Conservation (phyloP, 768 basidiomycete species). For the Austroboletus eburneus region DNA sequence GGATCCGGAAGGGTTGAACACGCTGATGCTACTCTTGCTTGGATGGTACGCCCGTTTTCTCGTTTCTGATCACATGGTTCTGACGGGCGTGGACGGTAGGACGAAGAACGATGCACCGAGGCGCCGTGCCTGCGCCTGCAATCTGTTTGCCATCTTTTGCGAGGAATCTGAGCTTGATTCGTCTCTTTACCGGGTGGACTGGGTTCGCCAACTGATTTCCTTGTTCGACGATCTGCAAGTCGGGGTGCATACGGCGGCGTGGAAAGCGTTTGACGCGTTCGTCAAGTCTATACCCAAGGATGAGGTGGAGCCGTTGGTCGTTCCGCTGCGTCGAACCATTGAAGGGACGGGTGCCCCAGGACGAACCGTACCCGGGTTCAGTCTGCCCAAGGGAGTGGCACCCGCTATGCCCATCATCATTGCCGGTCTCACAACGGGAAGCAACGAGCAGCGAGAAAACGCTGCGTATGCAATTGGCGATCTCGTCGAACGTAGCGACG, state of each 20-base stretch:
- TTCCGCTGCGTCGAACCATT: slow-evolving; percentile 83
- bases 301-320: slow-evolving; percentile 86
- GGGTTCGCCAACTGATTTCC: slow-evolving; percentile 86
- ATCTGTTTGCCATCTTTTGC: slow-evolving; percentile 79
- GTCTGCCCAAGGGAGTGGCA: slow-evolving; percentile 75
- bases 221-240: slow-evolving; percentile 76
- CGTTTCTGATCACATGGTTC: neutral
- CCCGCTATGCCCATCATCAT: slow-evolving; percentile 85
- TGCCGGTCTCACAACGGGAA: slow-evolving; percentile 90
- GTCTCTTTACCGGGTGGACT: slow-evolving; percentile 85
- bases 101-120: slow-evolving; percentile 67
- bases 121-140: slow-evolving; percentile 75
- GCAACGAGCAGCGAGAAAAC: slow-evolving; percentile 91
- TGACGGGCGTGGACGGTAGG: slow-evolving; percentile 39
- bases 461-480: slow-evolving; percentile 97
- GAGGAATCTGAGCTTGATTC: slow-evolving; percentile 78
- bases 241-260: slow-evolving; percentile 76
- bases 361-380: slow-evolving; percentile 78
- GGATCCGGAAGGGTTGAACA: slow-evolving; percentile 86
- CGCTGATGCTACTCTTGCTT: slow-evolving; percentile 81
- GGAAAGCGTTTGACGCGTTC: slow-evolving; percentile 78
- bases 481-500: slow-evolving; percentile 84
- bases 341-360: slow-evolving; percentile 82
- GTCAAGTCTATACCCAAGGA: slow-evolving; percentile 91
- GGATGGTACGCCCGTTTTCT: slow-evolving; percentile 61